Conservation (phyloP, 495 filamentous ascomycete genomes). For the Pseudoneurospora amorphoporcata region DNA sequence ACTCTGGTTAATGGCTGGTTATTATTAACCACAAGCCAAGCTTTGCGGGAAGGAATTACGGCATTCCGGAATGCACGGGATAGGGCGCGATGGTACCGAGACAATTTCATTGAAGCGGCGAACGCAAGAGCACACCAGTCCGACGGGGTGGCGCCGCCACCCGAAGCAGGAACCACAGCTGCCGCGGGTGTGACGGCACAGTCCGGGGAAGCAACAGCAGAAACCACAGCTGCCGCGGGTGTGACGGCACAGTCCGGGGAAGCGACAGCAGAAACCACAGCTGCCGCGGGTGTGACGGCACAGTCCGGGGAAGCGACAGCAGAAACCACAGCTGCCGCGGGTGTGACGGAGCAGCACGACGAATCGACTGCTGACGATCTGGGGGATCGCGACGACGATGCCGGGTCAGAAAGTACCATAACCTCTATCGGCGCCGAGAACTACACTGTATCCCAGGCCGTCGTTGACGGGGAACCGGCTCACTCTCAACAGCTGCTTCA, state of each 20-base stretch:
- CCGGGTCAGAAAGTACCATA: slow-evolving; percentile 1
- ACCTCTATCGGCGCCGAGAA: not conserved
- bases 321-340: slow-evolving; percentile 1
- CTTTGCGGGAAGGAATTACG: slow-evolving; percentile 1
- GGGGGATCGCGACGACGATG: slow-evolving; percentile 1
- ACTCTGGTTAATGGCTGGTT: not conserved
- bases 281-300: too few species aligned
- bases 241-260: too few species aligned
- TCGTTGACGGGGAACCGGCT: slow-evolving; percentile 1
- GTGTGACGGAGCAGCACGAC: not conserved
- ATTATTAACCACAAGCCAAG: not conserved
- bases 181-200: too few species aligned
- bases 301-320: too few species aligned
- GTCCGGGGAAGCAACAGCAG: too few species aligned
- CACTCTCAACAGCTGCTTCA: not conserved
- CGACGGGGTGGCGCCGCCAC: not conserved
- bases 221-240: too few species aligned
- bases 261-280: too few species aligned
- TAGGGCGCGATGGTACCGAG: slow-evolving; percentile 8
- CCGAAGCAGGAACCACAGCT: not conserved
- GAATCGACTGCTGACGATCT: too few species aligned
- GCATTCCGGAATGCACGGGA: slow-evolving; percentile 15
- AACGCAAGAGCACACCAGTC: slow-evolving; percentile 4
- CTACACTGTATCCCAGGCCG: not conserved
- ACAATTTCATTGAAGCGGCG: slow-evolving; percentile 11